Base-by-base conservation (phyloP, 2,329 filamentous ascomycete genomes). In the Colletotrichum phormii region DNA sequence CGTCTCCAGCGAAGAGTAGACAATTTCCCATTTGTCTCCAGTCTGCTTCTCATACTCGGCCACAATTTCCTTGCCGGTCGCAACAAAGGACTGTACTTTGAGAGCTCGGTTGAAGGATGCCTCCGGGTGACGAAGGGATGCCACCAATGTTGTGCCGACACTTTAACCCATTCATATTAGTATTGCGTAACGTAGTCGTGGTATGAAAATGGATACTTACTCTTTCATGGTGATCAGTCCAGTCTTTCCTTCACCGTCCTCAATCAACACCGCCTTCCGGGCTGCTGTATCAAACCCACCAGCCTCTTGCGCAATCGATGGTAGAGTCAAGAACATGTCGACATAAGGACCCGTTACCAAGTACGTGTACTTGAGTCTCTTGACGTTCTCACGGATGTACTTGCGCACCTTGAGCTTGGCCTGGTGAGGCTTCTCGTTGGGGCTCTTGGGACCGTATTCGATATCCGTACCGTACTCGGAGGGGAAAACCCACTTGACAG, bases 141-240 rank as follows among this genome's bases (percentile, higher is more conserved):
- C 89, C 1, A 90, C 89, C 1, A 94, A 86, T 29, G 92, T 86
- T 67, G 89, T 90, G 5, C 92, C 93, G 11, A 94, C 92, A 77
- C 90, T 49, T 49, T 92, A 61, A 5, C 12, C 22, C 12, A 49
- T 15, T 51, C 76, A 26, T 75, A 71, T 35, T 0, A 5, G 18
- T 22, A 18, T 37, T 13, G 26, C 7, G 18, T n/a, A 8, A 22
- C 24, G 33, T 2, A 33, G 3, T 8, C 0, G 15, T 5, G 29
- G 12, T 5, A 24, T 26, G 7, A 24, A 26, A 29, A 0, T 3
- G 8, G 2, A 11, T 15, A 85, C 89, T 83, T 82, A 93, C 91
- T 95, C 93, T 26, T 85, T 83, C 89, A 93, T 93, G 2, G 90
- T 92, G 3, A 91, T 94, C 76, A 95, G 89, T 46, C 90, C 91